phyloP scores from a whole-genome alignment of 2,329 filamentous ascomycete genomes.

The Sordariomycetes sp. region DNA sequence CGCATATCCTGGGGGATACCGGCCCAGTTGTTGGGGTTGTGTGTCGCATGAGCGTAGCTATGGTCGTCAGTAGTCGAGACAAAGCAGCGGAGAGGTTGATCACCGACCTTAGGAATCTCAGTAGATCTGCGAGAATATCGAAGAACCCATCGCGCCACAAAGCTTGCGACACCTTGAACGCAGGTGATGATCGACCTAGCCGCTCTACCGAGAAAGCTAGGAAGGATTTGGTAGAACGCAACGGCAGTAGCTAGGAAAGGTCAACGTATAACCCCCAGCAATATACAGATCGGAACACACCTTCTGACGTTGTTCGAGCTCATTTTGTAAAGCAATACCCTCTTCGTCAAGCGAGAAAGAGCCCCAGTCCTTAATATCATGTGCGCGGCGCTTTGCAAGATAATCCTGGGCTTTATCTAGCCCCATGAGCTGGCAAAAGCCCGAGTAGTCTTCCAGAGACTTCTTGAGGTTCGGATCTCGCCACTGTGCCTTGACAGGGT shows the following conservation, averaged over 20 bases:
- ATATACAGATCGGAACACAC: slow-evolving; percentile 27
- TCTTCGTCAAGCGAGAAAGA: slow-evolving; percentile 66
- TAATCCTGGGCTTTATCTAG: slow-evolving; percentile 77
- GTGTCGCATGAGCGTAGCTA: slow-evolving; percentile 83
- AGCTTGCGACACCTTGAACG: slow-evolving; percentile 66
- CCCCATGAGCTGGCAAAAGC: slow-evolving; percentile 72
- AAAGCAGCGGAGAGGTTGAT: neutral
- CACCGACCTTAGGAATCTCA: slow-evolving; percentile 66
- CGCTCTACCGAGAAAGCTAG: slow-evolving; percentile 90
- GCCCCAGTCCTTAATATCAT: slow-evolving; percentile 77
- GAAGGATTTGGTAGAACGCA: slow-evolving; percentile 84
- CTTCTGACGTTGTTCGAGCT: slow-evolving; percentile 68
- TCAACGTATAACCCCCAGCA: no score
- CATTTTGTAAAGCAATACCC: slow-evolving; percentile 67
- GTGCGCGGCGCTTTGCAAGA: slow-evolving; percentile 61
- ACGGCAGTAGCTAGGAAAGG: slow-evolving; percentile 64
- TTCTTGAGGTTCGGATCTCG: slow-evolving; percentile 58
- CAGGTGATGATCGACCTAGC: slow-evolving; percentile 61
- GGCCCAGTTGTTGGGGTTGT: slow-evolving; percentile 78
- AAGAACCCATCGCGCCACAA: slow-evolving; percentile 85
- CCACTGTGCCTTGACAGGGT: slow-evolving; percentile 78
- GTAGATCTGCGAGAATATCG: slow-evolving; percentile 71
- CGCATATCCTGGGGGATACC: slow-evolving; percentile 68
- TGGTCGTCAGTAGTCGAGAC: slow-evolving; percentile 6
- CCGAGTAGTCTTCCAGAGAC: slow-evolving; percentile 63